Conservation (phyloP, 805 yeast species). For the Pichia occidentalis region DNA sequence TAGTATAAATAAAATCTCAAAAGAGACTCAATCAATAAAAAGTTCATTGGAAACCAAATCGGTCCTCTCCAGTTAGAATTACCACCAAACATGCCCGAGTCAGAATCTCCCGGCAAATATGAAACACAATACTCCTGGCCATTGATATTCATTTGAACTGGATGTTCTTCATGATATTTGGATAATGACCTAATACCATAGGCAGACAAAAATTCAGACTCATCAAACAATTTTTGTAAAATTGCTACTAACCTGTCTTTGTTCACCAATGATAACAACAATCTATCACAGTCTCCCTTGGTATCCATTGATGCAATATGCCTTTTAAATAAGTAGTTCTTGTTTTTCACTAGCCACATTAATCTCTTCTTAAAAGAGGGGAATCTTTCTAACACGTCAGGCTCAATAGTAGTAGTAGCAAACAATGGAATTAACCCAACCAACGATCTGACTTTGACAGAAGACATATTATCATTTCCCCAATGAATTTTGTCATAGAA, state of each 20-base stretch:
- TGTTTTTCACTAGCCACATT: slow-evolving; percentile 74
- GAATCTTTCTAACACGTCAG: slow-evolving; percentile 67
- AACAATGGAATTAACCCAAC: slow-evolving; percentile 90
- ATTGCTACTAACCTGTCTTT: slow-evolving; percentile 73
- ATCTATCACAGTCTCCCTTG: slow-evolving; percentile 76
- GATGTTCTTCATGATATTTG: slow-evolving; percentile 76
- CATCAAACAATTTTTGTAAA: slow-evolving; percentile 75
- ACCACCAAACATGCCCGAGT: slow-evolving; percentile 92
- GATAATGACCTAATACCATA: slow-evolving; percentile 87
- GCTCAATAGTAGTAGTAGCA: slow-evolving; percentile 84
- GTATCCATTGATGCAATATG: slow-evolving; percentile 78
- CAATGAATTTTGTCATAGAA: slow-evolving; percentile 87
- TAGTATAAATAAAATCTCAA: slow-evolving; percentile 84
- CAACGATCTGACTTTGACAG: slow-evolving; percentile 78
- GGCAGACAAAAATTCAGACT: slow-evolving; percentile 74
- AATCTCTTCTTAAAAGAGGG: slow-evolving; percentile 79
- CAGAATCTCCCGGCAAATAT: slow-evolving; percentile 83
- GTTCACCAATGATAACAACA: slow-evolving; percentile 72
- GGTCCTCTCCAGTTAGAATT: slow-evolving; percentile 98
- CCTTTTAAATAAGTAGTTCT: slow-evolving; percentile 62
- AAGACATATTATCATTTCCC: slow-evolving; percentile 60
- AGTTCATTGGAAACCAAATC: slow-evolving; percentile 92
- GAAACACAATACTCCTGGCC: slow-evolving; percentile 64
- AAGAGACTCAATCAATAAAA: slow-evolving; percentile 76
- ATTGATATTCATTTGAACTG: slow-evolving; percentile 76